Evolutionary conservation across 305 asterid species (phyloP).

Genomic region (Solanum hybrid): DNA sequence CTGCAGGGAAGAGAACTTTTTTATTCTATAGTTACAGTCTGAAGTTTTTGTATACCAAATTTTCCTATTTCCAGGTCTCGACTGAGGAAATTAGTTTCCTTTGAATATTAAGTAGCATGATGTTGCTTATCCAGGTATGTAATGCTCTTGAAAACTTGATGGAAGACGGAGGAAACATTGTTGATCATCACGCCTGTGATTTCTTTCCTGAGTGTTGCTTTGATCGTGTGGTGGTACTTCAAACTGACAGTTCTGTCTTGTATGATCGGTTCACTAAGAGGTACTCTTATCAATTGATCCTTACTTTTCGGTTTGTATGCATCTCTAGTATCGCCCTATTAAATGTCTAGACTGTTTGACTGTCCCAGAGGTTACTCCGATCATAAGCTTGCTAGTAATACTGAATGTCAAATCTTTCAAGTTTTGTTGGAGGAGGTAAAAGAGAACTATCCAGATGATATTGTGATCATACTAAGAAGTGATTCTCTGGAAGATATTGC

Average conservation of each 20-base stretch:
- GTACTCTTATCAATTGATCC: constrained; percentile 18
- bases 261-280: constrained; percentile 64
- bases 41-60: neutral
- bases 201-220: constrained; percentile 92
- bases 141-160: constrained; percentile 84
- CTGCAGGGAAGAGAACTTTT: neutral
- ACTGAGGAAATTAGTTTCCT: neutral
- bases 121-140: constrained; percentile 40
- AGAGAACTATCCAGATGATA: constrained; percentile 6
- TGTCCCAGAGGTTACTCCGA: neutral
- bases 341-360: neutral
- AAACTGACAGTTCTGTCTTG: constrained; percentile 51
- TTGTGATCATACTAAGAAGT: neutral
- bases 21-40: neutral
- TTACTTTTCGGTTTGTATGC: neutral
- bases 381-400: neutral
- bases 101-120: neutral
- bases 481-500: neutral
- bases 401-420: neutral
- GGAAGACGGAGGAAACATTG: constrained; percentile 81
- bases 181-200: constrained; percentile 85
- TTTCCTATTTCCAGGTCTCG: neutral
- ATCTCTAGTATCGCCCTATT: neutral
- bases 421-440: neutral
- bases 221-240: constrained; percentile 65